These are phyloP conservation scores for Spathaspora gorwiae DNA, from an alignment of 805 yeast species.

Conservation along the genomic window DNA sequence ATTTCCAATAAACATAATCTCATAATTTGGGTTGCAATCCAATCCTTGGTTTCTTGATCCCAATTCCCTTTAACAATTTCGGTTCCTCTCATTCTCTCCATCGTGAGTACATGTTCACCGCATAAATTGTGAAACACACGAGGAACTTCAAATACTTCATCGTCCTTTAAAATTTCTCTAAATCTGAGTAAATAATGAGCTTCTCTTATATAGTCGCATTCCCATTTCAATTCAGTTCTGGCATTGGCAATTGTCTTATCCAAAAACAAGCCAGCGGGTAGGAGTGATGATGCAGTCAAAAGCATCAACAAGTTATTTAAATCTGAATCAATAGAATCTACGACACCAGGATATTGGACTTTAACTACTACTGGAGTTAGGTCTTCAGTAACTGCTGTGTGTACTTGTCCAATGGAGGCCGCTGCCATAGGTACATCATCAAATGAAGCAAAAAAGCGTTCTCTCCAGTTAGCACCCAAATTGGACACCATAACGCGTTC, in stretches of 20 bases:
- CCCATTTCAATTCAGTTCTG: conserved; percentile 91
- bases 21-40: conserved; percentile 85
- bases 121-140: conserved; percentile 71
- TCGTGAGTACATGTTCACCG: conserved; percentile 80
- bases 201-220: conserved; percentile 91
- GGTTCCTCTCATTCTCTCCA: conserved; percentile 80
- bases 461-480: conserved; percentile 77
- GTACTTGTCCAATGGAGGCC: conserved; percentile 94
- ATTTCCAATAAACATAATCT: conserved; percentile 81
- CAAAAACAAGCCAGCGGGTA: conserved; percentile 88
- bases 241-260: conserved; percentile 93
- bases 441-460: conserved; percentile 60
- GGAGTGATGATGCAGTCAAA: conserved; percentile 76
- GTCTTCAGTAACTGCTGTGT: conserved; percentile 66
- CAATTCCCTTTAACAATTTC: conserved; percentile 77
- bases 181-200: conserved; percentile 72
- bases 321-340: conserved; percentile 88
- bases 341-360: conserved; percentile 97
- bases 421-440: conserved; percentile 93
- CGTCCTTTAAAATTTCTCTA: conserved; percentile 50
- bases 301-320: conserved; percentile 78
- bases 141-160: conserved; percentile 73
- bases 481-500: conserved; percentile 68
- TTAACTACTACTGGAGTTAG: conserved; percentile 83
- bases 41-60: conserved; percentile 69